These are phyloP conservation scores for Epichloe sp. DNA, from an alignment of 2,329 filamentous ascomycete species.

Conservation along the genomic window DNA sequence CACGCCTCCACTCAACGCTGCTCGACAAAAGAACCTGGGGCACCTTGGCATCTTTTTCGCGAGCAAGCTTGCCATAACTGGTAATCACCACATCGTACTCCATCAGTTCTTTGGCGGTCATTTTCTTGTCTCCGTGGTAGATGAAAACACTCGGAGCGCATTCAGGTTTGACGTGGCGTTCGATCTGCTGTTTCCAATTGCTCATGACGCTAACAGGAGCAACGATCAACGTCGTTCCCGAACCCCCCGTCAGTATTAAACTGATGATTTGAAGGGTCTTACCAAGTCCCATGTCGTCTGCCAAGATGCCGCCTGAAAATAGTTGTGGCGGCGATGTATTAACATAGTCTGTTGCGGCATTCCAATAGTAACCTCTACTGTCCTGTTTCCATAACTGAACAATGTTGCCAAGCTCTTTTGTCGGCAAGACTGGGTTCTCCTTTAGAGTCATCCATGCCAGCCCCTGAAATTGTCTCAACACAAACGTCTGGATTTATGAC, in stretches of 20 bases:
- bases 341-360: slow-evolving; percentile 48
- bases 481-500: not conserved
- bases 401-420: slow-evolving; percentile 39
- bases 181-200: slow-evolving; percentile 76
- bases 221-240: slow-evolving; percentile 62
- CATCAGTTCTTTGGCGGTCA: slow-evolving; percentile 42
- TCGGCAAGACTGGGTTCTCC: slow-evolving; percentile 56
- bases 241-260: slow-evolving; percentile 47
- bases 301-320: slow-evolving; percentile 70
- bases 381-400: slow-evolving; percentile 67
- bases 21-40: slow-evolving; percentile 25
- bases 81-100: slow-evolving; percentile 69
- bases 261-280: slow-evolving; percentile 83
- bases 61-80: slow-evolving; percentile 65
- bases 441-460: slow-evolving; percentile 70
- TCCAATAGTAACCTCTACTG: slow-evolving; percentile 39
- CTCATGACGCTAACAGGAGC: slow-evolving; percentile 79
- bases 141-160: slow-evolving; percentile 52
- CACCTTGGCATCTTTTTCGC: slow-evolving; percentile 42
- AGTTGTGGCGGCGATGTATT: slow-evolving; percentile 44
- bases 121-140: slow-evolving; percentile 57
- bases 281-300: slow-evolving; percentile 82
- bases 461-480: slow-evolving; percentile 37
- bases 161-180: slow-evolving; percentile 54
- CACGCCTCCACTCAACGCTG: slow-evolving; percentile 54